These are phyloP conservation scores for Lactarius psammicola DNA, from an alignment of 768 basidiomycete genomes.

Conservation along the genomic window DNA sequence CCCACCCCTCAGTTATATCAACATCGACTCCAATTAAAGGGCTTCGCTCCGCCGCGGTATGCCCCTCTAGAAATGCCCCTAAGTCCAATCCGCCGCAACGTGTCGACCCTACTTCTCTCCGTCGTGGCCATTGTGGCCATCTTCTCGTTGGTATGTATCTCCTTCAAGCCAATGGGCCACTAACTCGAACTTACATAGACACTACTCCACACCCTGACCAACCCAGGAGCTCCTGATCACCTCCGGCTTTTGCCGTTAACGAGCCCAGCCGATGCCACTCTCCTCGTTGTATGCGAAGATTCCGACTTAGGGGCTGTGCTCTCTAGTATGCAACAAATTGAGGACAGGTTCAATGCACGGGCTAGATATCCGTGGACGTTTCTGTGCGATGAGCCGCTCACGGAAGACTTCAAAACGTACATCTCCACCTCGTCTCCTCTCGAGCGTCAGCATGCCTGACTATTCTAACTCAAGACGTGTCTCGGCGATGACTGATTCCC, in stretches of 20 bases:
- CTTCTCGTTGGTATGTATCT: neutral
- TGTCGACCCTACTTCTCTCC: neutral
- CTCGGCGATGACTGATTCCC: slow-evolving; percentile 54
- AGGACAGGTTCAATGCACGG: slow-evolving; percentile 57
- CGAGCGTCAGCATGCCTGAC: slow-evolving; percentile 18
- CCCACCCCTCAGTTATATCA: neutral
- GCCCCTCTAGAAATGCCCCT: neutral
- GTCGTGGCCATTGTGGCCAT: neutral
- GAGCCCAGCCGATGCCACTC: slow-evolving; percentile 52
- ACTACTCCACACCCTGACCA: neutral
- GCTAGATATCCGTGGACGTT: slow-evolving; percentile 63
- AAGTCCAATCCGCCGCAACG: neutral
- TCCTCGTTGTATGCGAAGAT: slow-evolving; percentile 55
- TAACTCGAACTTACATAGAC: neutral
- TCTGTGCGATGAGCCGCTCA: slow-evolving; percentile 60
- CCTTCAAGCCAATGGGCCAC: too few relatives aligned
- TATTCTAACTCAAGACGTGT: slow-evolving; percentile 45
- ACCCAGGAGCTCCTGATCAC: neutral
- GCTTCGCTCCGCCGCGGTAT: too few relatives aligned
- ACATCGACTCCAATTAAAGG: neutral
- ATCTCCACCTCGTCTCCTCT: slow-evolving; percentile 8
- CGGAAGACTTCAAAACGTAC: slow-evolving; percentile 50
- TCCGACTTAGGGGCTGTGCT: slow-evolving; percentile 46
- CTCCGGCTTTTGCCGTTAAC: neutral
- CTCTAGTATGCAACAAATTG: slow-evolving; percentile 52